A percentile compares a stretch with the other conserved stretches of the same genome.
These are phyloP conservation scores for Pseudogymnoascus sp. DNA, from an alignment of 2,329 filamentous ascomycete species.

Conservation along the genomic window DNA sequence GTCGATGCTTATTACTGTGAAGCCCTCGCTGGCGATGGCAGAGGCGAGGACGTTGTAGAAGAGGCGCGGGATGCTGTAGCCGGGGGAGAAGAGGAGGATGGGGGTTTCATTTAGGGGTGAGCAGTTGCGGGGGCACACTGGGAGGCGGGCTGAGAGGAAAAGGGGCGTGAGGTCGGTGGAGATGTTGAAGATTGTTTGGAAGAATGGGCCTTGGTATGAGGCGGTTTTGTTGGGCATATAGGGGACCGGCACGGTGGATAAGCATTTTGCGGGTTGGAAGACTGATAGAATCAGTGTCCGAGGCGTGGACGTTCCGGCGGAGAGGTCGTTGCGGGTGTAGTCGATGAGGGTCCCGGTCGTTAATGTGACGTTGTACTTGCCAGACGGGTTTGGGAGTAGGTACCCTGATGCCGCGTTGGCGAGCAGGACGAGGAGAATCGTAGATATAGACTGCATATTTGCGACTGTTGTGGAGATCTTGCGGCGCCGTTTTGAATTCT, in stretches of 20 bases:
- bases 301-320: slow-evolving; percentile 1
- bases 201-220: background rate
- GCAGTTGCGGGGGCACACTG: slow-evolving; percentile 9
- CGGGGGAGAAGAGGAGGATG: slow-evolving; percentile 23
- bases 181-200: background rate
- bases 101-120: background rate
- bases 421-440: background rate
- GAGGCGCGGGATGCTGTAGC: slow-evolving; percentile 16
- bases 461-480: background rate
- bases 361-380: slow-evolving; percentile 14
- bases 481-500: background rate
- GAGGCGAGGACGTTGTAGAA: slow-evolving; percentile 20
- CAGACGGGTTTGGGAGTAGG: slow-evolving; percentile 14
- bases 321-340: slow-evolving; percentile 11
- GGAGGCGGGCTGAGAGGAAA: slow-evolving; percentile 7
- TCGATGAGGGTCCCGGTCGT: slow-evolving; percentile 17
- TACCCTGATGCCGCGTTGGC: background rate
- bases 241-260: background rate
- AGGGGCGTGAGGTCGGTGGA: background rate
- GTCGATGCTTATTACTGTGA: slow-evolving; percentile 35
- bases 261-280: slow-evolving; percentile 13
- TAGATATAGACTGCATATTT: background rate
- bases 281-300: slow-evolving; percentile 15
- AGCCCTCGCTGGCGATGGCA: slow-evolving; percentile 32
- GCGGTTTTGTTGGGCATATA: slow-evolving; percentile 4